Conservation (phyloP, 2,329 filamentous ascomycete genomes). For the Trichoderma brevicompactum region DNA sequence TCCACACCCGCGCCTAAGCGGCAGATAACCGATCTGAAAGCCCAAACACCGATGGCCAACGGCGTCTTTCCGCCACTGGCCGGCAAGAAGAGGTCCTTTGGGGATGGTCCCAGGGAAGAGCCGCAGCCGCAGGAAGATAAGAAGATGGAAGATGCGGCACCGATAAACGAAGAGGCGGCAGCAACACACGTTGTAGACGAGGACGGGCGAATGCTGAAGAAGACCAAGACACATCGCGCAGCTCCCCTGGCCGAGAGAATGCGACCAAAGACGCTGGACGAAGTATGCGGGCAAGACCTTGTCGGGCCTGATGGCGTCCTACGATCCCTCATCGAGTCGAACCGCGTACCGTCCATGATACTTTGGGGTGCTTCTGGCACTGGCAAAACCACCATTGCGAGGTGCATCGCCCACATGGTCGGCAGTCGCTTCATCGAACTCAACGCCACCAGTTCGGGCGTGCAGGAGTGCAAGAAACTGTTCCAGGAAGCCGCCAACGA, state of each 20-base stretch:
- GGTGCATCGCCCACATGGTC: slow-evolving; percentile 82
- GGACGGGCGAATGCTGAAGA: slow-evolving; percentile 59
- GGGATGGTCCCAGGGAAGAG: slow-evolving; percentile 55
- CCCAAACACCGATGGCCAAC: slow-evolving; percentile 43
- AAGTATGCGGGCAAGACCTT: slow-evolving; percentile 89
- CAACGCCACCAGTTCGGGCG: slow-evolving; percentile 87
- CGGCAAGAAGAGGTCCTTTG: slow-evolving; percentile 57
- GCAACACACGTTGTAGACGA: slow-evolving; percentile 33
- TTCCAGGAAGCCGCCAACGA: slow-evolving; percentile 85
- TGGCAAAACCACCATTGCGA: slow-evolving; percentile 89
- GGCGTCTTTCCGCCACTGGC: slow-evolving; percentile 39
- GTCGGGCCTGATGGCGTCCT: slow-evolving; percentile 85
- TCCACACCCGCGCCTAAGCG: slow-evolving; percentile 64
- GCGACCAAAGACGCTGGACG: slow-evolving; percentile 81
- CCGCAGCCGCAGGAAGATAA: slow-evolving; percentile 6
- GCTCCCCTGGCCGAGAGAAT: slow-evolving; percentile 93
- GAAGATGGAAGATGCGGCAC: slow-evolving; percentile 1
- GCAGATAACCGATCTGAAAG: slow-evolving; percentile 41
- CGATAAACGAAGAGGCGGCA: slow-evolving; percentile 21
- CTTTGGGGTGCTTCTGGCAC: slow-evolving; percentile 85
- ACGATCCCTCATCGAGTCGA: slow-evolving; percentile 81
- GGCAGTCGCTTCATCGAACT: slow-evolving; percentile 92
- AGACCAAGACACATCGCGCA: slow-evolving; percentile 68
- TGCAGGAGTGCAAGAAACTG: slow-evolving; percentile 89
- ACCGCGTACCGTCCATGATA: slow-evolving; percentile 91